Conservation (phyloP, 1,284 basidiomycete species). For the Trichosporon inkin region DNA sequence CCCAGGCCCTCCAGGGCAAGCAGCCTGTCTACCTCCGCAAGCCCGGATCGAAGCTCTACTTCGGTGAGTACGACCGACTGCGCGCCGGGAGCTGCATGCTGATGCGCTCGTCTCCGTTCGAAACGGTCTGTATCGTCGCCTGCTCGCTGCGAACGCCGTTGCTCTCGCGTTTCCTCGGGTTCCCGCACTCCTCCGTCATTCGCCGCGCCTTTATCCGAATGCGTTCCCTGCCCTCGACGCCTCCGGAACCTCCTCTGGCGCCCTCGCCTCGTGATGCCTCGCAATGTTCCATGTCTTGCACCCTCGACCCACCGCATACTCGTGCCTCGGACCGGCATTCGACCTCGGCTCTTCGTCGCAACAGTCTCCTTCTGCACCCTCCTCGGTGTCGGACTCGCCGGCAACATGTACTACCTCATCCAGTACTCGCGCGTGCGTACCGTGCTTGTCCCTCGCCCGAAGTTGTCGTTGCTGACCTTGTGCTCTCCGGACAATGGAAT, state of each 20-base stretch:
- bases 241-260: slow-evolving; percentile 2
- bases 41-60: slow-evolving; percentile 42
- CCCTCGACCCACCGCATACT: not conserved
- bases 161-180: not conserved
- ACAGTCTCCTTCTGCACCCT: slow-evolving; percentile 46
- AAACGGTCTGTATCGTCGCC: not conserved
- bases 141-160: not conserved
- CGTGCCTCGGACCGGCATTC: not conserved
- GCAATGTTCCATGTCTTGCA: not conserved
- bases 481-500: not conserved
- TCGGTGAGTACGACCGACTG: slow-evolving; percentile 34
- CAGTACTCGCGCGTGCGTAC: slow-evolving; percentile 45
- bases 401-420: slow-evolving; percentile 40
- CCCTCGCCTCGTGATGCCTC: not conserved
- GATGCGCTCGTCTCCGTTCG: slow-evolving; percentile 2
- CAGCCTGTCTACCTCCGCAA: slow-evolving; percentile 44
- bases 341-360: not conserved
- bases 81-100: slow-evolving; percentile 2
- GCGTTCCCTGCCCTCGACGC: slow-evolving; percentile 1
- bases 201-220: not conserved
- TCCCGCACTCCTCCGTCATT: slow-evolving; percentile 3
- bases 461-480: slow-evolving; percentile 11
- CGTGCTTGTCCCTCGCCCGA: not conserved
- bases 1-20: slow-evolving; percentile 36
- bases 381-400: slow-evolving; percentile 39